These are phyloP conservation scores for Aaosphaeria arxii DNA, from an alignment of 2,329 filamentous ascomycete species.

Conservation along the genomic window DNA sequence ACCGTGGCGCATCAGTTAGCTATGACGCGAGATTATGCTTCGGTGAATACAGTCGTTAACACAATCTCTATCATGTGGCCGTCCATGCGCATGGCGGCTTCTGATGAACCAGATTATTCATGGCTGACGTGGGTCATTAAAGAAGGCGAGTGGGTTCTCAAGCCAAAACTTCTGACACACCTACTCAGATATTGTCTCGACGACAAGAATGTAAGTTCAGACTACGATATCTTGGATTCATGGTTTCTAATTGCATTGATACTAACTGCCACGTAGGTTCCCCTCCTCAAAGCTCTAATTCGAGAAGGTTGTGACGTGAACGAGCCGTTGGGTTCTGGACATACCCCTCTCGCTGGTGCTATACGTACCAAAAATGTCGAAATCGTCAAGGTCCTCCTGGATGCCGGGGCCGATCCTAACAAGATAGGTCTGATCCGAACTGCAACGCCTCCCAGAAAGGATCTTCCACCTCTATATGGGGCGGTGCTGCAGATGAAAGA, in stretches of 20 bases:
- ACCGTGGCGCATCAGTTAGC: slow-evolving; percentile 19
- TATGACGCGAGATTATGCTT: slow-evolving; percentile 6
- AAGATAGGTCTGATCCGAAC: neutral
- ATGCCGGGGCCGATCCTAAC: slow-evolving; percentile 13
- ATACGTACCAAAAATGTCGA: slow-evolving; percentile 8
- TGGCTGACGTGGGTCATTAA: slow-evolving; percentile 21
- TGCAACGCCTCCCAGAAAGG: neutral
- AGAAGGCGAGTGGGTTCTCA: slow-evolving; percentile 15
- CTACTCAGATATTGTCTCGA: slow-evolving; percentile 14
- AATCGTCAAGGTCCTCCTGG: slow-evolving; percentile 11
- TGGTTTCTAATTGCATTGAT: neutral
- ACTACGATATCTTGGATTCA: neutral
- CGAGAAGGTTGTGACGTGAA: slow-evolving; percentile 13
- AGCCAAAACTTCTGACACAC: slow-evolving; percentile 8
- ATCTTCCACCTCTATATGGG: slow-evolving; percentile 9
- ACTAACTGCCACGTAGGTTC: neutral
- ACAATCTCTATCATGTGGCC: slow-evolving; percentile 11
- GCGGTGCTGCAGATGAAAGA: slow-evolving; percentile 10
- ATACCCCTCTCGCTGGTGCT: slow-evolving; percentile 12
- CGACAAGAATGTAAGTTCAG: slow-evolving; percentile 3
- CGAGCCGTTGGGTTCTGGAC: slow-evolving; percentile 5
- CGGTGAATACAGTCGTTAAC: slow-evolving; percentile 9
- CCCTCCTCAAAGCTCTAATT: slow-evolving; percentile 6
- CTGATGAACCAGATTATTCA: slow-evolving; percentile 1
- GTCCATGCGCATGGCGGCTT: slow-evolving; percentile 1